These are phyloP conservation scores for Rhizophagus sp. DNA, from an alignment of 192 early-diverging fungal species.

Conservation along the genomic window DNA sequence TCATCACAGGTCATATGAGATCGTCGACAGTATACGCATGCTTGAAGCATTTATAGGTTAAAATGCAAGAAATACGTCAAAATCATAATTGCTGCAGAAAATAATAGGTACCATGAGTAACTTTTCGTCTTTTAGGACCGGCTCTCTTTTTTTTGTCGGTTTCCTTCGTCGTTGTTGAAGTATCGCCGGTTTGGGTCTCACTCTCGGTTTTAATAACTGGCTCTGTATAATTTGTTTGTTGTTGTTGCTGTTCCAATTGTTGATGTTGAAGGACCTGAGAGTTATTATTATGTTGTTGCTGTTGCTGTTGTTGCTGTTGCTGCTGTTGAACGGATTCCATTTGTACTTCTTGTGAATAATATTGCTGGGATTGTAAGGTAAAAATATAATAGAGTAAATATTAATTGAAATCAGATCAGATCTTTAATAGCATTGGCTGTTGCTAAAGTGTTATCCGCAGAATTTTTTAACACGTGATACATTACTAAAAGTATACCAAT, in stretches of 20 bases:
- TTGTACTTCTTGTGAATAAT: background rate
- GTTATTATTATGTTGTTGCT: background rate
- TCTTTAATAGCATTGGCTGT: background rate
- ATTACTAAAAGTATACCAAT: too few species aligned
- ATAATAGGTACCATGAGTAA: conserved; percentile 57
- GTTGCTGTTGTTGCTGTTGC: background rate
- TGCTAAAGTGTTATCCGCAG: too few species aligned
- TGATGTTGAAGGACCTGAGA: background rate
- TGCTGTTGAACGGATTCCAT: background rate
- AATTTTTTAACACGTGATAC: too few species aligned
- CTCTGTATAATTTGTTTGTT: background rate
- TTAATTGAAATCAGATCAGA: background rate
- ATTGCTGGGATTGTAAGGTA: background rate
- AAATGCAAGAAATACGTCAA: background rate
- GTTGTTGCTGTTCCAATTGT: background rate
- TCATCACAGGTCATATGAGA: conserved; percentile 97
- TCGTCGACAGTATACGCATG: conserved; percentile 93
- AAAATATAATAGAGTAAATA: too few species aligned
- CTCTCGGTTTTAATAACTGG: background rate
- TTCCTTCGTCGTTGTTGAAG: conserved; percentile 33
- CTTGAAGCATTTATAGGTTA: conserved; percentile 41
- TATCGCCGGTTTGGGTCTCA: background rate
- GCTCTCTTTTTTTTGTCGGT: conserved; percentile 60
- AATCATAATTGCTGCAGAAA: background rate
- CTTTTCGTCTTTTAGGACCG: conserved; percentile 61